Evolutionary conservation across 2,329 filamentous ascomycete species (phyloP).

Genomic region (Fonsecaea nubica): DNA sequence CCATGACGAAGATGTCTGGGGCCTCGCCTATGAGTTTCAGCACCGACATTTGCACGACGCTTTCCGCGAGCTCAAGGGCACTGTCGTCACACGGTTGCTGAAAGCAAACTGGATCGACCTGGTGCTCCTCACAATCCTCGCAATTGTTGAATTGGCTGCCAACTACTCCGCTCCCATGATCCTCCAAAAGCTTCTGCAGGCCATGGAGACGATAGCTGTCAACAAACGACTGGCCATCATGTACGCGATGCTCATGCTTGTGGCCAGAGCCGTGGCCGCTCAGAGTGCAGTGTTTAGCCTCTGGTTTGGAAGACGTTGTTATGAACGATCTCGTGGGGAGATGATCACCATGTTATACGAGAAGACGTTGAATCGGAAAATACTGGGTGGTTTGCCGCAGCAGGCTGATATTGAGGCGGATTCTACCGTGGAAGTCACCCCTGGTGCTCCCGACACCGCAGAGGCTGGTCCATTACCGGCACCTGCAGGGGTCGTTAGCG

Average conservation of each 20-base stretch:
- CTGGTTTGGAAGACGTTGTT: conserved; percentile 84
- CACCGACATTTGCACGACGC: conserved; percentile 75
- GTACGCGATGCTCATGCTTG: conserved; percentile 69
- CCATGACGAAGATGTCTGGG: conserved; percentile 81
- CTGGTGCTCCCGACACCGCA: not conserved
- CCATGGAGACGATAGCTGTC: conserved; percentile 63
- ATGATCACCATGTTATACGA: conserved; percentile 85
- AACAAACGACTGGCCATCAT: conserved; percentile 65
- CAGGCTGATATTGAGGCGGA: conserved; percentile 41
- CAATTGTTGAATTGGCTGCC: conserved; percentile 66
- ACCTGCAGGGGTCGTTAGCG: conserved; percentile 25
- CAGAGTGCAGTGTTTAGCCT: conserved; percentile 73
- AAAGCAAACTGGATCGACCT: conserved; percentile 81
- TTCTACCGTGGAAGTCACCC: conserved; percentile 40
- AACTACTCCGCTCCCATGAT: conserved; percentile 70
- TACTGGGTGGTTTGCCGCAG: conserved; percentile 47
- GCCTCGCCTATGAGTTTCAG: conserved; percentile 79
- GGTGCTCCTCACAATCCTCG: conserved; percentile 69
- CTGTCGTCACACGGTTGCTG: conserved; percentile 72
- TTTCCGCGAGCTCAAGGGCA: conserved; percentile 75
- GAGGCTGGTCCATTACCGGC: conserved; percentile 29
- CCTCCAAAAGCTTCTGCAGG: conserved; percentile 72
- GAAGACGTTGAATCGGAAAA: conserved; percentile 74
- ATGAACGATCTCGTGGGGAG: conserved; percentile 83
- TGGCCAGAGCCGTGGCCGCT: conserved; percentile 65